Evolutionary conservation across 1,284 basidiomycete species (phyloP), one percentile per base, ranked within the genome.

Genomic region (Thecaphora thlaspeos): DNA sequence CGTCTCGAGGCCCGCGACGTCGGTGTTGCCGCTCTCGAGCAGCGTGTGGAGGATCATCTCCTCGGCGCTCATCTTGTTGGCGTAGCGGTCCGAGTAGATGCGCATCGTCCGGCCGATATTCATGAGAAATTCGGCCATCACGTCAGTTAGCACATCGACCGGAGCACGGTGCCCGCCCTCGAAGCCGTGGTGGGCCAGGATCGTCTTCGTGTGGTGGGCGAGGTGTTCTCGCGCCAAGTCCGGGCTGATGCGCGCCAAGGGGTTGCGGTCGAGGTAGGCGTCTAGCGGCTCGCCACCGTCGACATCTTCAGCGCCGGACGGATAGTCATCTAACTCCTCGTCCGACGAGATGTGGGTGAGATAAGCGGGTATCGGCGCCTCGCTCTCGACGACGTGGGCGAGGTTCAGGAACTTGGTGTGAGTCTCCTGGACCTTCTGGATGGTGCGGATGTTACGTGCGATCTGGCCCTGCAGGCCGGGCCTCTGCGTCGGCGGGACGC

Each of bases 41-140:
- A 97, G 81, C 0, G 89, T 88, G 77, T 94, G 91, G 3, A 92
- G 82, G 30, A 95, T 85, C 44, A 96, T 91, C 84, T 95, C 91
- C 88, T 94, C 90, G 0, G 88, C 78, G 4, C 86, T 85, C 87
- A 96, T 90, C 41, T 82, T 83, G 40, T 83, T 80, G 0, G 84
- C 84, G 79, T 89, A 90, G 66, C 88, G 88, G 77, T 97, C 94
- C 21, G 84, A 81, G 56, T 92, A 81, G 70, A 88, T 87, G 41
- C 87, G 83, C 48, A 96, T 84, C 12, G 91, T 94, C 43, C 87
- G 83, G 2, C 93, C 94, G 32, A 97, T 83, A 70, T 91, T 94
- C 38, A 84, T 79, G 1, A 97, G 73, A 78, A 90, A 95, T 69
- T 94, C 89, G 0, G 86, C 82, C 0, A 87, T 83, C 3, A 94